Conservation (phyloP, 108 stramenopile species). For the Seminavis robusta region DNA sequence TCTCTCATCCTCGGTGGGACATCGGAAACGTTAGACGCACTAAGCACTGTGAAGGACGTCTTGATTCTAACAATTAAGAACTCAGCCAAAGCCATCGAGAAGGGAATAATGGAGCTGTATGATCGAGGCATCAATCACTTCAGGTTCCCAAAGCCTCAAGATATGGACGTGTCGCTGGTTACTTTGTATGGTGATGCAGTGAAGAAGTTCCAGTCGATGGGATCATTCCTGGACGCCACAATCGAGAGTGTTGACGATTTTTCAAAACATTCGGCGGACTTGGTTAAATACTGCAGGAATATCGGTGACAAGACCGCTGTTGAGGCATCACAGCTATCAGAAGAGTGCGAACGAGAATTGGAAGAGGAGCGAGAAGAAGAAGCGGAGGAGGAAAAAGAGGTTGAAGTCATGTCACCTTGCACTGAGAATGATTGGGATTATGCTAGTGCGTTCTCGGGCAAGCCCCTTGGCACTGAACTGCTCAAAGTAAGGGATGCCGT, state of each 20-base stretch:
- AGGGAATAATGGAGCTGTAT: slow-evolving; percentile 33
- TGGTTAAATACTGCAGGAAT: slow-evolving; percentile 8
- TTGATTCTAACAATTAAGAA: slow-evolving; percentile 47
- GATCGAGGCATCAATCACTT: slow-evolving; percentile 35
- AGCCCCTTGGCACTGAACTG: too few relatives aligned
- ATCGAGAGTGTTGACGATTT: neutral
- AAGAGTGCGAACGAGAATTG: slow-evolving; percentile 54
- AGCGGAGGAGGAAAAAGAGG: slow-evolving; percentile 45
- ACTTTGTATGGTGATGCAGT: slow-evolving; percentile 39
- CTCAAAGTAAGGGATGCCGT: too few relatives aligned
- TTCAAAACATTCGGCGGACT: slow-evolving; percentile 15
- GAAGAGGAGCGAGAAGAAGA: slow-evolving; percentile 39
- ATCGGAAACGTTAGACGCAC: neutral
- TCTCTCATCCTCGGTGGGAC: slow-evolving; percentile 38
- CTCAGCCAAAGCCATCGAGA: slow-evolving; percentile 30
- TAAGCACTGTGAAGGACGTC: slow-evolving; percentile 19
- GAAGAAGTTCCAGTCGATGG: too few relatives aligned
- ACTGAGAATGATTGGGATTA: slow-evolving; percentile 13
- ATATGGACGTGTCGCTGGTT: slow-evolving; percentile 8
- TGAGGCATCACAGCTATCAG: too few relatives aligned
- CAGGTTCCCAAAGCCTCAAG: slow-evolving; percentile 13
- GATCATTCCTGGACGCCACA: slow-evolving; percentile 12
- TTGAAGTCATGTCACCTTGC: slow-evolving; percentile 16
- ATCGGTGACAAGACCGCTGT: slow-evolving; percentile 6
- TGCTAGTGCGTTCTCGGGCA: too few relatives aligned